Percentiles rank a stretch among this genome's conserved stretches.
phyloP scores from a whole-genome alignment of 2,329 filamentous ascomycete genomes.

The Fusarium nisikadoi region DNA sequence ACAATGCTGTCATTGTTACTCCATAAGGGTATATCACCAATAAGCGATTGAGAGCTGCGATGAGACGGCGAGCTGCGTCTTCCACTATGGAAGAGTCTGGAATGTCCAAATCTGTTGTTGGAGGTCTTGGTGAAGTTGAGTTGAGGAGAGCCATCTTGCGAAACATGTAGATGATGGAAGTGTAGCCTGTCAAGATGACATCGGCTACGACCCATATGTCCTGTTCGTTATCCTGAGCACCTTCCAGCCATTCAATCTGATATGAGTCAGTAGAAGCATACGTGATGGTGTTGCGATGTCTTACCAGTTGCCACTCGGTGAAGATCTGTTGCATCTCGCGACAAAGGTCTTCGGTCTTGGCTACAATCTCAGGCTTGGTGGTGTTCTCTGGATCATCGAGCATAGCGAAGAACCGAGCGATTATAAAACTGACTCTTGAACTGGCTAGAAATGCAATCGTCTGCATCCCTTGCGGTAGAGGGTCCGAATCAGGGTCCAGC shows the following conservation, averaged over 20 bases:
- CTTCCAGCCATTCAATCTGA: conserved; percentile 42
- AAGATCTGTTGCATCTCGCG: conserved; percentile 43
- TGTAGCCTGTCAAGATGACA: conserved; percentile 46
- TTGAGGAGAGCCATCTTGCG: conserved; percentile 46
- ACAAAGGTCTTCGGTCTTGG: conserved; percentile 45
- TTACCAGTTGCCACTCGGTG: conserved; percentile 45
- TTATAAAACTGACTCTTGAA: conserved; percentile 44
- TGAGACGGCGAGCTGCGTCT: conserved; percentile 39
- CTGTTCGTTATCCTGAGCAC: conserved; percentile 27
- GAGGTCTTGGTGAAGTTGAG: conserved; percentile 42
- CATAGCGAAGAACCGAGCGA: conserved; percentile 47
- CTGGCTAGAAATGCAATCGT: conserved; percentile 43
- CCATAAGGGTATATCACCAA: conserved; percentile 39
- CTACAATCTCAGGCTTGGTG: conserved; percentile 36
- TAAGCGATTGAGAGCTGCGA: conserved; percentile 33
- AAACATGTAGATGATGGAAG: conserved; percentile 49
- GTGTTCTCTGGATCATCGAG: conserved; percentile 39
- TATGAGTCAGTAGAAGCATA: neutral
- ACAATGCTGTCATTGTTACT: conserved; percentile 38
- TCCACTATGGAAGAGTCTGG: conserved; percentile 46
- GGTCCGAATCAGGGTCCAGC: conserved; percentile 40
- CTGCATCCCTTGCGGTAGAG: conserved; percentile 36
- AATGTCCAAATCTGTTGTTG: conserved; percentile 43
- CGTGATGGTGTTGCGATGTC: accelerated
- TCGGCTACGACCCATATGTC: conserved; percentile 46